phyloP scores from a whole-genome alignment of 73 alveolate species.

The Uronychia binucleata region DNA sequence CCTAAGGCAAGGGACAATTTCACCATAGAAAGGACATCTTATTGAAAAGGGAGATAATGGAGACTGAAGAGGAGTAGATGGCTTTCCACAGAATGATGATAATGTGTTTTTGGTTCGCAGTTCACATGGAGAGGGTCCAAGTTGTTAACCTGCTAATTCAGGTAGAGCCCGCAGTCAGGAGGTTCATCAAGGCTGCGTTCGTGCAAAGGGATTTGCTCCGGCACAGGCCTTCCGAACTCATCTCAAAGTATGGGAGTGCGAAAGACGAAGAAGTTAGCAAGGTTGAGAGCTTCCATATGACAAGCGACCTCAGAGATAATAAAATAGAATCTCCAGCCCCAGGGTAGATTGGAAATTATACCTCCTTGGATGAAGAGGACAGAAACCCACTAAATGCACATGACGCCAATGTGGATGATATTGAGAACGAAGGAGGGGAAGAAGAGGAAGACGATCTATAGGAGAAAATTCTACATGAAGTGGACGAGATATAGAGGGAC shows the following conservation, averaged over 20 bases:
- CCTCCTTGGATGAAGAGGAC: not conserved
- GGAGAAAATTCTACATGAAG: not conserved
- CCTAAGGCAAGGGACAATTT: too few species aligned
- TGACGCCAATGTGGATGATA: not conserved
- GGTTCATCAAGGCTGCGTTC: not conserved
- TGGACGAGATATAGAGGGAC: too few species aligned
- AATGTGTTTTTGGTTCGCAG: slow-evolving; percentile 10
- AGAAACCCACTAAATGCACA: not conserved
- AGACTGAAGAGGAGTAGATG: not conserved
- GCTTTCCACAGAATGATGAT: not conserved
- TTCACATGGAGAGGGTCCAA: slow-evolving; percentile 1
- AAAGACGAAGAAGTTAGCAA: not conserved
- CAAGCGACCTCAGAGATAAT: not conserved
- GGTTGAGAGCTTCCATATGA: not conserved
- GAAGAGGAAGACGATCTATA: not conserved
- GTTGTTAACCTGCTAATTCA: not conserved
- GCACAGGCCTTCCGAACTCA: not conserved
- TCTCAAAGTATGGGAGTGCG: not conserved
- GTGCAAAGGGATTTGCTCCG: not conserved
- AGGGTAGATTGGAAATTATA: not conserved
- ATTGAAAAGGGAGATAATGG: not conserved
- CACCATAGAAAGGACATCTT: too few species aligned
- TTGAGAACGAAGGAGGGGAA: slow-evolving; percentile 4
- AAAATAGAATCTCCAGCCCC: too few species aligned
- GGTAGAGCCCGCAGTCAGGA: not conserved